phyloP scores from a whole-genome alignment of 2,329 filamentous ascomycete genomes.

The Plectosphaerella cucumerina region DNA sequence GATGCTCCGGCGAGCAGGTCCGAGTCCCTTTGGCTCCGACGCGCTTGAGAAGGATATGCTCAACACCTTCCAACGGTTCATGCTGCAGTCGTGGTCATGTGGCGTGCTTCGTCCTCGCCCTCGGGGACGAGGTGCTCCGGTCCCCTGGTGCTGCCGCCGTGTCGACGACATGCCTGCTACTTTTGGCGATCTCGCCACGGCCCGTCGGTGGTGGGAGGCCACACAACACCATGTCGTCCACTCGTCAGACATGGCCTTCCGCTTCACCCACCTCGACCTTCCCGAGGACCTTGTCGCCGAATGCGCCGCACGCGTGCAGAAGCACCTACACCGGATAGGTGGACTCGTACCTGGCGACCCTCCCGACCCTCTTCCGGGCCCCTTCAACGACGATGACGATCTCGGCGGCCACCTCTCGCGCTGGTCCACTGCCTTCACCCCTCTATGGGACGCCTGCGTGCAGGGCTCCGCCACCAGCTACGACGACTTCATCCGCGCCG shows the following conservation, averaged over 20 bases:
- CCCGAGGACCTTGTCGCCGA: conserved; percentile 3
- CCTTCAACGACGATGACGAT: background rate
- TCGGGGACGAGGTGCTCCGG: background rate
- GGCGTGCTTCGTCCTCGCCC: conserved; percentile 10
- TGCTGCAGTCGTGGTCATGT: conserved; percentile 22
- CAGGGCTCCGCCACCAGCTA: background rate
- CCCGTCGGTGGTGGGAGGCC: conserved; percentile 22
- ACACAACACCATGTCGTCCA: conserved; percentile 21
- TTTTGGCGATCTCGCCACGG: conserved; percentile 19
- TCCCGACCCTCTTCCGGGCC: background rate
- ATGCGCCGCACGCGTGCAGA: conserved; percentile 1
- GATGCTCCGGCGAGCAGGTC: conserved; percentile 13
- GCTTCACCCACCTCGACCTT: conserved; percentile 10
- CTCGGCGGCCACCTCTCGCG: conserved; percentile 2
- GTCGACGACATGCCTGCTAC: conserved; percentile 12
- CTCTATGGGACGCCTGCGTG: background rate
- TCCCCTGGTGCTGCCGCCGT: conserved; percentile 17
- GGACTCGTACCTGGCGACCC: conserved; percentile 3
- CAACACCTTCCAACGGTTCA: conserved; percentile 22
- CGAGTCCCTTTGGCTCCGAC: conserved; percentile 4
- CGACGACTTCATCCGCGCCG: conserved; percentile 14
- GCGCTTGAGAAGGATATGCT: conserved; percentile 20
- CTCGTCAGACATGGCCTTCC: conserved; percentile 14
- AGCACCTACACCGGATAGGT: conserved; percentile 3
- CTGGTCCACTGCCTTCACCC: conserved; percentile 5